Percentiles rank a stretch among this genome's conserved stretches.
Evolutionary conservation across 257 asterid genomes (phyloP).

Genomic region (Agastache rugosa): DNA sequence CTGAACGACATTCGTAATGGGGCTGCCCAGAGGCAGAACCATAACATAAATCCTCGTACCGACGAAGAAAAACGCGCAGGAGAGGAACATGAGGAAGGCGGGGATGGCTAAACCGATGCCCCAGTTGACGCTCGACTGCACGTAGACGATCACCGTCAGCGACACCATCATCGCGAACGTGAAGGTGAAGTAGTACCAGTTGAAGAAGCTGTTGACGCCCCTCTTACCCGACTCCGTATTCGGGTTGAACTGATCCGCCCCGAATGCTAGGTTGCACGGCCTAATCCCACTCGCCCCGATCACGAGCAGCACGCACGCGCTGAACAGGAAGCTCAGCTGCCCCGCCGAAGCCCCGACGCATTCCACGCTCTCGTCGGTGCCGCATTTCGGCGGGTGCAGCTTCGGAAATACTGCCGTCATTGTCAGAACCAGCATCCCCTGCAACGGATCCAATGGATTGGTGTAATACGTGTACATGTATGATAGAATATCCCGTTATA

Average conservation of each 20-base stretch:
- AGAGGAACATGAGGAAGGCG: constrained; percentile 50
- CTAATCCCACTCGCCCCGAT: constrained; percentile 62
- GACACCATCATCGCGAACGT: constrained; percentile 63
- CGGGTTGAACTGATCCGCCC: constrained; percentile 63
- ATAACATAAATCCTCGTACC: constrained; percentile 52
- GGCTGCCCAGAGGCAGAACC: constrained; percentile 53
- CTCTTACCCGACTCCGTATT: constrained; percentile 48
- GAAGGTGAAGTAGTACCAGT: constrained; percentile 62
- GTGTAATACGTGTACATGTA: no score
- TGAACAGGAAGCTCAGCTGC: constrained; percentile 42
- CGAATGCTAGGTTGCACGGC: constrained; percentile 62
- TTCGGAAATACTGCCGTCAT: constrained; percentile 49
- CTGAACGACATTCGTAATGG: constrained; percentile 47
- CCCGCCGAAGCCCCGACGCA: constrained; percentile 43
- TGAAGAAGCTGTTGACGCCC: constrained; percentile 59
- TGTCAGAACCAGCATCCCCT: constrained; percentile 61
- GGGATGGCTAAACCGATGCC: constrained; percentile 57
- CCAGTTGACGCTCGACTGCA: constrained; percentile 53
- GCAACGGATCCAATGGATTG: neutral
- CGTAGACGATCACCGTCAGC: constrained; percentile 49
- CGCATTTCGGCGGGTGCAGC: constrained; percentile 46
- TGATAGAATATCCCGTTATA: no score
- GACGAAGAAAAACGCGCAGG: constrained; percentile 48
- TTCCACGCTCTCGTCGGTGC: neutral
- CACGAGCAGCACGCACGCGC: constrained; percentile 38